Evolutionary conservation across 306 rosid genomes (phyloP).

Genomic region (Heteromeles arbutifolia): DNA sequence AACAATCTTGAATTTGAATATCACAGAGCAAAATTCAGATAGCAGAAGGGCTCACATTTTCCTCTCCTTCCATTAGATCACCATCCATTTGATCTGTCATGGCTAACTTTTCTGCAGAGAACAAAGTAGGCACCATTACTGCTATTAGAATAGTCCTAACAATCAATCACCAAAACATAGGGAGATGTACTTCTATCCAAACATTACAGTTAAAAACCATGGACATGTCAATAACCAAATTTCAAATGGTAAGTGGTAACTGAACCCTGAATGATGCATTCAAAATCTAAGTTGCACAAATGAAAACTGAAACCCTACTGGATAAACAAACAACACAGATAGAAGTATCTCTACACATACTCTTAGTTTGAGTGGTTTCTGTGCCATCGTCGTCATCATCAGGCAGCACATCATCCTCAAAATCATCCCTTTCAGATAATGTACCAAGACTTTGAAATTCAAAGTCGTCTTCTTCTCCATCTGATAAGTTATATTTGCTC

Average conservation of each 20-base stretch:
- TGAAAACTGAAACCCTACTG: not conserved
- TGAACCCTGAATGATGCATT: not conserved
- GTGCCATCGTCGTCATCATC: slow-evolving; percentile 21
- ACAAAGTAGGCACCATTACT: not conserved
- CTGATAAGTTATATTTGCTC: slow-evolving; percentile 72
- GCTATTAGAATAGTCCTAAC: slow-evolving; percentile 5
- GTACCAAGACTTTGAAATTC: slow-evolving; percentile 43
- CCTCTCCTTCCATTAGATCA: slow-evolving; percentile 37
- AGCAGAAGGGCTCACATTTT: slow-evolving; percentile 42
- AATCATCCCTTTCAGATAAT: slow-evolving; percentile 64
- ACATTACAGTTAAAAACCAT: not conserved
- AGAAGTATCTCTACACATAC: slow-evolving; percentile 4
- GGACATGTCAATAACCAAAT: not conserved
- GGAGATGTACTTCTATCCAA: not conserved
- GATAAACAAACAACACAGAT: not conserved
- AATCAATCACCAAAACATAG: slow-evolving; percentile 1
- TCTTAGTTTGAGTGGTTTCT: slow-evolving; percentile 14
- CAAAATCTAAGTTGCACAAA: not conserved
- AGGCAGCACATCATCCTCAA: slow-evolving; percentile 55
- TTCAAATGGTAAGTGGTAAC: not conserved
- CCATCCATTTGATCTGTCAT: slow-evolving; percentile 13
- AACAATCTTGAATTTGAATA: not conserved
- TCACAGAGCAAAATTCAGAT: not conserved
- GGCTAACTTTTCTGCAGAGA: slow-evolving; percentile 35
- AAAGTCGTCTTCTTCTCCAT: slow-evolving; percentile 67